Evolutionary conservation across 805 yeast genomes (phyloP).

Genomic region (Kuraishia molischiana): DNA sequence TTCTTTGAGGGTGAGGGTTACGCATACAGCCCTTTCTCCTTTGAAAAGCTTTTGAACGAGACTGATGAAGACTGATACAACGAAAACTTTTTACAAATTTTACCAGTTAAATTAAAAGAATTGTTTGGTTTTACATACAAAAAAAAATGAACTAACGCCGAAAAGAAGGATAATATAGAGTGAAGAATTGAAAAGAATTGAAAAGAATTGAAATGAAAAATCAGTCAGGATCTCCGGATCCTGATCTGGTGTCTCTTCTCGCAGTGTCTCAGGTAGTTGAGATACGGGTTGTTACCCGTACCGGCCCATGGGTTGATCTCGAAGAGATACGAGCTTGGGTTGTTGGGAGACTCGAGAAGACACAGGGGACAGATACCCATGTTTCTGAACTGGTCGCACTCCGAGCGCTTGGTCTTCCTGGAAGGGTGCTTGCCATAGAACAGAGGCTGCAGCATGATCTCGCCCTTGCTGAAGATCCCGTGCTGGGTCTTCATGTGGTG

Average conservation of each 20-base stretch:
- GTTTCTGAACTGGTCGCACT: neutral
- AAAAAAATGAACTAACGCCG: no score
- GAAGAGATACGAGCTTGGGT: neutral
- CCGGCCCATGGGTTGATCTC: conserved; percentile 3
- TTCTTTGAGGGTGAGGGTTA: conserved; percentile 96
- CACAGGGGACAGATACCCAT: conserved; percentile 3
- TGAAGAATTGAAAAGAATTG: neutral
- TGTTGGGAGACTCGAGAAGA: neutral
- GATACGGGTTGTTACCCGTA: conserved; percentile 1
- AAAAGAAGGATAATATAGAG: neutral
- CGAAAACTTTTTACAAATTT: no score
- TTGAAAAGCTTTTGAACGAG: conserved; percentile 22
- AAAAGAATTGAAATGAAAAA: neutral
- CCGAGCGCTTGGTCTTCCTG: conserved; percentile 2
- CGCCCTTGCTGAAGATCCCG: conserved; percentile 3
- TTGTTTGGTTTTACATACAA: no score
- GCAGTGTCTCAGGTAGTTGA: conserved; percentile 2
- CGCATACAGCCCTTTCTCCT: conserved; percentile 82
- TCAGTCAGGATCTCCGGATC: neutral
- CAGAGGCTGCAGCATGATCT: conserved; percentile 1
- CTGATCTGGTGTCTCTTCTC: neutral
- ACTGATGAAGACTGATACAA: neutral
- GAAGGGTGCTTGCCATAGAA: conserved; percentile 2
- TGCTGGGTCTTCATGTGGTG: conserved; percentile 5
- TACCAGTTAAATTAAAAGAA: no score